Base-by-base conservation (phyloP, 1,139 yeast species). In the Hansenula sp. region DNA sequence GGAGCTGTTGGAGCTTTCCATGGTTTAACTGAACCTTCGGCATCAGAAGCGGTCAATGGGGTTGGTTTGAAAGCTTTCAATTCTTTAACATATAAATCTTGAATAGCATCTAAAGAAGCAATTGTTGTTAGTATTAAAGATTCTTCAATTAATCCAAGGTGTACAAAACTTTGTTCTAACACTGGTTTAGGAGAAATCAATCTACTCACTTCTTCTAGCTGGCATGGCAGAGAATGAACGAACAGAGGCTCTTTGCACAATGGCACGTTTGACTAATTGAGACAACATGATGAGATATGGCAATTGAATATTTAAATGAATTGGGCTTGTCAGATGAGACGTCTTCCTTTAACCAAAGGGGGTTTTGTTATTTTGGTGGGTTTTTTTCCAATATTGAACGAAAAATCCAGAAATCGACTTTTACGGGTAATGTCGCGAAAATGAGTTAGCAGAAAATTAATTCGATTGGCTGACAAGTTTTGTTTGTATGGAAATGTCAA, bases 11-110 rank as follows among this genome's bases (percentile, higher is more conserved):
- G 96, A 56, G 81, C 75, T 50, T 76, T 70, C 87, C 96, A 90
- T 58, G 86, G 79, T 72, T 84, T 81, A 57, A 90, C 94, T 53
- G 84, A 78, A 52, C 82, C 81, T 63, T 82, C 89, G 49, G 91
- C 82, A 59, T 87, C 95, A 58, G 79, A 71, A 50, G 86, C 79
- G 45, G 88, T 70, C 51, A 83, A 64, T 51, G 91, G 82, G 52
- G 84, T 77, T 64, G 96, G 91, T 77, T 90, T 88, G 81, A 85
- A 89, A 49, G 81, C 81, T 74, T 84, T 87, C 71, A 93, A 76
- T 70, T 89, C 95, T 69, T 78, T 84, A 63, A 91, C 72, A 74
- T 91, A 93, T 58, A 91, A 78, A 56, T 91, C 96, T 67, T 89
- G 80, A 62, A 91, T 71, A 65, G 86, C 76, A 74, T 89, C 82